These are phyloP conservation scores for Xylariaceae sp. DNA, from an alignment of 2,329 filamentous ascomycete genomes.

Conservation along the genomic window DNA sequence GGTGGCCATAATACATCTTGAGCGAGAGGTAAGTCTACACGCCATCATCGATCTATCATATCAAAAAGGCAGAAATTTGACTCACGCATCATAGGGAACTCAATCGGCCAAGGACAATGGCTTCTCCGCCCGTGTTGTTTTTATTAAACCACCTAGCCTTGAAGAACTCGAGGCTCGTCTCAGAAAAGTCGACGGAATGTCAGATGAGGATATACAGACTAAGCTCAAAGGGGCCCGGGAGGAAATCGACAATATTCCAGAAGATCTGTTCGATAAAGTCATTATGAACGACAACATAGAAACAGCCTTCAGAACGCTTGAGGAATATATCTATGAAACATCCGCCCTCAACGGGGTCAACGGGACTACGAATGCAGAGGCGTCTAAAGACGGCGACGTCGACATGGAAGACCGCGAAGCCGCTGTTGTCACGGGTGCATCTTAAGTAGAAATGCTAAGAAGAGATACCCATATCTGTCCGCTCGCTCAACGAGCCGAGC, in stretches of 20 bases:
- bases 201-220: slow-evolving; percentile 45
- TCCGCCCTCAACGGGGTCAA: slow-evolving; percentile 20
- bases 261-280: slow-evolving; percentile 47
- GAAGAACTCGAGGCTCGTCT: slow-evolving; percentile 39
- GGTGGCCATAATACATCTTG: slow-evolving; percentile 55
- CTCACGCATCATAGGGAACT: slow-evolving; percentile 39
- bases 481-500: no score
- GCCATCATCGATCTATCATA: no score
- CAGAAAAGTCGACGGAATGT: slow-evolving; percentile 37
- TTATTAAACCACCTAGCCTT: slow-evolving; percentile 43
- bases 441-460: no score
- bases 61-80: background rate
- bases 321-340: slow-evolving; percentile 44
- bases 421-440: slow-evolving; percentile 5
- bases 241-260: slow-evolving; percentile 41
- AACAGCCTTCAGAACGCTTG: slow-evolving; percentile 44
- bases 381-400: slow-evolving; percentile 17
- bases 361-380: slow-evolving; percentile 16
- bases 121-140: slow-evolving; percentile 52
- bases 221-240: slow-evolving; percentile 37
- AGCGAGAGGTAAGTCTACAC: slow-evolving; percentile 44
- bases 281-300: slow-evolving; percentile 51
- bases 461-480: no score
- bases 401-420: slow-evolving; percentile 10
- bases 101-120: slow-evolving; percentile 55